Evolutionary conservation across 2,329 filamentous ascomycete genomes (phyloP), one percentile per base, ranked within the genome.

Genomic region (Sporothrix protearum): DNA sequence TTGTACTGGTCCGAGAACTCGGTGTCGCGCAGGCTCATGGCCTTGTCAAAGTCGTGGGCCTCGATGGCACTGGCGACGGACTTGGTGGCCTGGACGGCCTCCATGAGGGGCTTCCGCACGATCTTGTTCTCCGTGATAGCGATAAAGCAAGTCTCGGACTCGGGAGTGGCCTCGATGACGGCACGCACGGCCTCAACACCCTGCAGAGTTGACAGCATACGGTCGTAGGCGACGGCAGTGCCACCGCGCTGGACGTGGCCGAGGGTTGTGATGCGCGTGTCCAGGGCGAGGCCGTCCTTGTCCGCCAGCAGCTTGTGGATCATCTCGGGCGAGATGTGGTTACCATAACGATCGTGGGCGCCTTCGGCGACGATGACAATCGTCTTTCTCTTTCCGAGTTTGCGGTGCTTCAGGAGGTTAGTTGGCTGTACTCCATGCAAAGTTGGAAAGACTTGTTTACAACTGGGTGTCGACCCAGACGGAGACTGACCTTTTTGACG

Each of bases 101-200:
- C 88, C 84, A 98, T 92, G 33, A 99, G 84, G 25, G 94, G 91
- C 76, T 94, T 94, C 71, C 94, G 89, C 75, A 94, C 90, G 79
- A 99, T 98, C 84, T 99, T 97, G 87, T 98, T 98, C 84, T 99
- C 96, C 75, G 91, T 94, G 76, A 99, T 94, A 76, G 94, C 94
- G 79, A 99, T 98, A 78, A 99, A 94, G 72, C 94, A 95, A 66
- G 94, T 97, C 71, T 93, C 92, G 0, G 92, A 95, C 57, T 96
- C 91, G 10, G 96, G 94, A 0, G 90, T 96, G 67, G 93, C 92
- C 75, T 97, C 93, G 36, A 97, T 86, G 22, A 97, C 93, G 28
- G 95, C 94, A 77, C 92, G 93, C 78, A 98, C 94, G 30, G 94
- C 95, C 81, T 97, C 94, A 2, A 97, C 93, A 77, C 94, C 96